A percentile compares a stretch with the other conserved stretches of the same genome.
phyloP scores from a whole-genome alignment of 805 yeast species.

The Maudiozyma bulderi region DNA sequence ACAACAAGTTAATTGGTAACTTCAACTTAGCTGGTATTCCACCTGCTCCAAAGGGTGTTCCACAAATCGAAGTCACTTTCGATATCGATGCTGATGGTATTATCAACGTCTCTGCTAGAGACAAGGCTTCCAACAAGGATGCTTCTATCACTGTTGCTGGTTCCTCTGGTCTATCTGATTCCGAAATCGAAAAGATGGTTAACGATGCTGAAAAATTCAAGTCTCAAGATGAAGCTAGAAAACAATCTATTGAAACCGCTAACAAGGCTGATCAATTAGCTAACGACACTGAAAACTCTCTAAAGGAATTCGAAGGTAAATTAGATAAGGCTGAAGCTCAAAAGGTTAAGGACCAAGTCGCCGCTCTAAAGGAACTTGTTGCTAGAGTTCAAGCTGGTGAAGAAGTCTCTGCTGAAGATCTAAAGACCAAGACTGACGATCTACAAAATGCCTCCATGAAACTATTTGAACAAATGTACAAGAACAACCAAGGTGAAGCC shows the following conservation, averaged over 20 bases:
- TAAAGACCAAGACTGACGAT: slow-evolving; percentile 67
- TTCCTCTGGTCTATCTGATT: slow-evolving; percentile 82
- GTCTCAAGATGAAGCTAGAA: slow-evolving; percentile 79
- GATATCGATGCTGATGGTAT: slow-evolving; percentile 97
- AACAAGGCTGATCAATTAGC: slow-evolving; percentile 69
- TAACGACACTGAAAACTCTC: slow-evolving; percentile 81
- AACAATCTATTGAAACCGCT: slow-evolving; percentile 72
- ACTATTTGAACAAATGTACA: slow-evolving; percentile 56
- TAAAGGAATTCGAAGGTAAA: slow-evolving; percentile 61
- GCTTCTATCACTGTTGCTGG: slow-evolving; percentile 95
- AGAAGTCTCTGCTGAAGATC: slow-evolving; percentile 43
- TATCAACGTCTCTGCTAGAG: slow-evolving; percentile 89
- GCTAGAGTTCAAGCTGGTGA: slow-evolving; percentile 58
- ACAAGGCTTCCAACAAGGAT: slow-evolving; percentile 87
- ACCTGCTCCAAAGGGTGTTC: slow-evolving; percentile 71
- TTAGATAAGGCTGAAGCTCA: slow-evolving; percentile 40
- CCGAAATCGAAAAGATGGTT: slow-evolving; percentile 86
- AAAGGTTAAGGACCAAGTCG: slow-evolving; percentile 41
- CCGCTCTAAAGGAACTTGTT: slow-evolving; percentile 53
- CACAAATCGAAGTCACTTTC: slow-evolving; percentile 80
- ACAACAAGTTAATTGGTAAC: slow-evolving; percentile 95
- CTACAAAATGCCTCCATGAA: slow-evolving; percentile 67
- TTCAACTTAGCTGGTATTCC: slow-evolving; percentile 92
- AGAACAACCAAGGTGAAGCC: slow-evolving; percentile 21
- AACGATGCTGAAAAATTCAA: slow-evolving; percentile 83